Percentiles rank a stretch among this genome's conserved stretches.
Evolutionary conservation across 2,329 filamentous ascomycete species (phyloP).

Genomic region (Neurospora sp.): DNA sequence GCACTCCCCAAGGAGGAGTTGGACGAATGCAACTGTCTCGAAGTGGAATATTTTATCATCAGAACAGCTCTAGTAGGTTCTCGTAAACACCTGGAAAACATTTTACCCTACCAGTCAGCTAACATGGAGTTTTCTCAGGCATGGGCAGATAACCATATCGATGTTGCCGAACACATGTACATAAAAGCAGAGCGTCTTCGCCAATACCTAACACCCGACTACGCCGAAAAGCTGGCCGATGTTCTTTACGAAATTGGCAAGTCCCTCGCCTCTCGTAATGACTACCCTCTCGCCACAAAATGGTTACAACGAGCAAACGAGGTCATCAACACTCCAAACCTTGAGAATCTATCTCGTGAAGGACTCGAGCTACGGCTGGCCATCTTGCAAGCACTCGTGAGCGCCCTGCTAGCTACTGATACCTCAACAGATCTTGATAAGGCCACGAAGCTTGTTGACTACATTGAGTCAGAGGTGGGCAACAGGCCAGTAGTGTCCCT

Average conservation of each 20-base stretch:
- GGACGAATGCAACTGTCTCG: constrained; percentile 27
- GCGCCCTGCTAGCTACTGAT: constrained; percentile 39
- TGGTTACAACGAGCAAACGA: constrained; percentile 66
- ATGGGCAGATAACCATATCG: constrained; percentile 62
- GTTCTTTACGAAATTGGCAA: constrained; percentile 64
- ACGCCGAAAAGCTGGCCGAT: constrained; percentile 54
- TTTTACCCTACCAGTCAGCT: not conserved
- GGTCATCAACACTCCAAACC: constrained; percentile 43
- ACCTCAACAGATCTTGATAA: constrained; percentile 34
- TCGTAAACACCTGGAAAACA: not conserved
- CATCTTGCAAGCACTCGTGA: constrained; percentile 55
- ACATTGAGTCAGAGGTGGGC: constrained; percentile 53
- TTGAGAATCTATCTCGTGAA: constrained; percentile 46
- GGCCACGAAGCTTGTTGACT: constrained; percentile 46
- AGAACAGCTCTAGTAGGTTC: constrained; percentile 53
- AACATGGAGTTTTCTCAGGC: constrained; percentile 36
- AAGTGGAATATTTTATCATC: constrained; percentile 55
- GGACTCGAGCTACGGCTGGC: constrained; percentile 54
- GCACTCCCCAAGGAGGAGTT: constrained; percentile 22
- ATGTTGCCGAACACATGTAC: constrained; percentile 73
- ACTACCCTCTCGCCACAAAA: constrained; percentile 46
- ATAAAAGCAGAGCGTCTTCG: constrained; percentile 39
- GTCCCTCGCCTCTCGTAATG: constrained; percentile 39
- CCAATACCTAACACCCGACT: constrained; percentile 32
- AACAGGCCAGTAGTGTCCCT: constrained; percentile 56